Conservation (phyloP, 139 green algal genomes). For the Asterochloris erici region DNA sequence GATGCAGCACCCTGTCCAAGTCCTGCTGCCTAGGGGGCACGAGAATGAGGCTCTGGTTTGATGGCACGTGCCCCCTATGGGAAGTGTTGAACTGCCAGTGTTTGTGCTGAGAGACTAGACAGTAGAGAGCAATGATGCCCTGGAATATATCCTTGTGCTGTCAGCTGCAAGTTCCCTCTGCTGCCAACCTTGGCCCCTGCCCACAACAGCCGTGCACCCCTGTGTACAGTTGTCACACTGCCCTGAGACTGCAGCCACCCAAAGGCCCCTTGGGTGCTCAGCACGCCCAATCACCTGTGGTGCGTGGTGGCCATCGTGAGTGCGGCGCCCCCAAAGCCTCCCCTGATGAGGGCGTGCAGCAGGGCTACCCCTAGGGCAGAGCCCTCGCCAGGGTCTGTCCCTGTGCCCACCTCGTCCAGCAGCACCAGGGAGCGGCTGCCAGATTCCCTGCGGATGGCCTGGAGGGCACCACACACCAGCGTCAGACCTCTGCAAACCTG, state of each 20-base stretch:
- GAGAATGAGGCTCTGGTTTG: too few species aligned
- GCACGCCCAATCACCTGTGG: constrained; percentile 29
- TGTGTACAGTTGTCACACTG: too few species aligned
- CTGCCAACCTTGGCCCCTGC: not conserved
- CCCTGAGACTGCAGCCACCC: too few species aligned
- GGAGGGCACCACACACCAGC: constrained; percentile 30
- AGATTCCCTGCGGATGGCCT: constrained; percentile 62
- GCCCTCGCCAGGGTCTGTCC: constrained; percentile 92
- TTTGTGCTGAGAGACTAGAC: too few species aligned
- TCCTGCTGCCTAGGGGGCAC: too few species aligned
- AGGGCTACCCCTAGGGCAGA: constrained; percentile 85
- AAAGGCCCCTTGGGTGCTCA: too few species aligned
- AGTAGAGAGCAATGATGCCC: too few species aligned
- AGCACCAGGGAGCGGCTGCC: constrained; percentile 80
- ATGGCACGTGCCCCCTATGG: not conserved
- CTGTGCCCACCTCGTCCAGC: constrained; percentile 93
- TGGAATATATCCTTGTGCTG: too few species aligned
- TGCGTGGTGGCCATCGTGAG: constrained; percentile 85
- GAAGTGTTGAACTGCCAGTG: too few species aligned
- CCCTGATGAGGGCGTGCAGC: constrained; percentile 48
- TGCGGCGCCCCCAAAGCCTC: constrained; percentile 49
- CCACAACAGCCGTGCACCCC: not conserved
- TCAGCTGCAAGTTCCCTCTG: not conserved
- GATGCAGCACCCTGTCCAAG: not conserved
- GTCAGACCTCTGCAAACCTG: not conserved